Evolutionary conservation across 805 yeast genomes (phyloP).

Genomic region (Candida odintsovae): DNA sequence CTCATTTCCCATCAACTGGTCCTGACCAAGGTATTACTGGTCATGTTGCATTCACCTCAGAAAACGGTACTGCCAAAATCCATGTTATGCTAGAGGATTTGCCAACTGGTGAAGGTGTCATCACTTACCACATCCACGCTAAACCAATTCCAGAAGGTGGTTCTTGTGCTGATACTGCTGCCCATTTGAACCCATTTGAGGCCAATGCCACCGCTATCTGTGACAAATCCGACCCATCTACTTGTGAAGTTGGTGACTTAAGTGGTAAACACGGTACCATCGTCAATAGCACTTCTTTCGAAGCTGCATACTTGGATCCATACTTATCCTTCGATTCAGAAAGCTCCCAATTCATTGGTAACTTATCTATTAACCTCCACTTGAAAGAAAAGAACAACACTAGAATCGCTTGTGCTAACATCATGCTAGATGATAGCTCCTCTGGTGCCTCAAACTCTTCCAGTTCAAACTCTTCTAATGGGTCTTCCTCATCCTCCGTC

Average conservation of each 20-base stretch:
- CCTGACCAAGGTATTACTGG: background rate
- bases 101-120: constrained; percentile 61
- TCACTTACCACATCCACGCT: constrained; percentile 58
- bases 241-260: constrained; percentile 63
- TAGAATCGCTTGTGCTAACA: background rate
- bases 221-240: constrained; percentile 39
- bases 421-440: background rate
- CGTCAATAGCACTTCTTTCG: background rate
- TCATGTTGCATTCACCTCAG: background rate
- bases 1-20: background rate
- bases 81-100: constrained; percentile 58
- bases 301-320: background rate
- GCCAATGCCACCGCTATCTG: constrained; percentile 40
- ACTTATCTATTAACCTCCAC: background rate
- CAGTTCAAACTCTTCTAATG: background rate
- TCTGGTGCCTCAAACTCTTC: background rate
- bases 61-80: constrained; percentile 47
- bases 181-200: constrained; percentile 52
- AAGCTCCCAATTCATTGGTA: background rate
- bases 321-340: background rate
- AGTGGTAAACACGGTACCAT: constrained; percentile 61
- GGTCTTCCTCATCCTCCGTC: background rate
- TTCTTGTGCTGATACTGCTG: constrained; percentile 45
- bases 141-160: constrained; percentile 39
- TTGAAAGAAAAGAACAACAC: background rate